These are phyloP conservation scores for Byssochlamys sp. DNA, from an alignment of 2,329 filamentous ascomycete species.

Conservation along the genomic window DNA sequence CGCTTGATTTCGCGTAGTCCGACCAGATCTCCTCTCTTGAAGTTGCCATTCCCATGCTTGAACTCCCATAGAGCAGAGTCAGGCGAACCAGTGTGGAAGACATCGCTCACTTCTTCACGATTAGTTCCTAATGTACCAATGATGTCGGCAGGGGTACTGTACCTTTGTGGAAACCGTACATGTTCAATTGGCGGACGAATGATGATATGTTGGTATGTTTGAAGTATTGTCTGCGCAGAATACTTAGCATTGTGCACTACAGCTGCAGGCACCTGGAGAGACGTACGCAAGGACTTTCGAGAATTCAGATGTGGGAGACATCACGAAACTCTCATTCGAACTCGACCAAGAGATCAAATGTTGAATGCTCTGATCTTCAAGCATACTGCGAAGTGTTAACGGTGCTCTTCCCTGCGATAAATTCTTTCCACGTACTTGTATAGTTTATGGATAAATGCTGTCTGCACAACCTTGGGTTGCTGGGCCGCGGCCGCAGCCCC, in stretches of 20 bases:
- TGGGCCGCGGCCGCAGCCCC: slow-evolving; percentile 53
- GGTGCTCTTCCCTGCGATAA: neutral
- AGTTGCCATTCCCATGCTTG: slow-evolving; percentile 93
- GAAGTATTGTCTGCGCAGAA: slow-evolving; percentile 72
- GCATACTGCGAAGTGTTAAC: slow-evolving; percentile 58
- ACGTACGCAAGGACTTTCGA: slow-evolving; percentile 94
- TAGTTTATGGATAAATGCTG: slow-evolving; percentile 96
- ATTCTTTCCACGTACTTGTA: slow-evolving; percentile 64
- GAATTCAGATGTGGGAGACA: slow-evolving; percentile 94
- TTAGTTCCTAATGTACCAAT: neutral
- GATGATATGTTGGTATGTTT: slow-evolving; percentile 99
- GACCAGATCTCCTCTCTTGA: slow-evolving; percentile 86
- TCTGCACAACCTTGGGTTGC: slow-evolving; percentile 95
- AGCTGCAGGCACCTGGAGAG: slow-evolving; percentile 12
- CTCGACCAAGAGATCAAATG: slow-evolving; percentile 94
- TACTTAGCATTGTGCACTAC: slow-evolving; percentile 9
- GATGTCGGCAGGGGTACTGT: slow-evolving; percentile 11
- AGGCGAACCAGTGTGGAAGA: slow-evolving; percentile 88
- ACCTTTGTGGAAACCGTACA: slow-evolving; percentile 99
- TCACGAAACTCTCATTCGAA: slow-evolving; percentile 93
- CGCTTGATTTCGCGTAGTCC: slow-evolving; percentile 92
- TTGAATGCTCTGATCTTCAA: slow-evolving; percentile 85
- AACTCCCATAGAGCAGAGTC: slow-evolving; percentile 97
- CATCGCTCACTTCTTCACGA: slow-evolving; percentile 70
- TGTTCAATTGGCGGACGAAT: slow-evolving; percentile 93